Conservation (phyloP, 768 basidiomycete species). For the Podaxis sp. region DNA sequence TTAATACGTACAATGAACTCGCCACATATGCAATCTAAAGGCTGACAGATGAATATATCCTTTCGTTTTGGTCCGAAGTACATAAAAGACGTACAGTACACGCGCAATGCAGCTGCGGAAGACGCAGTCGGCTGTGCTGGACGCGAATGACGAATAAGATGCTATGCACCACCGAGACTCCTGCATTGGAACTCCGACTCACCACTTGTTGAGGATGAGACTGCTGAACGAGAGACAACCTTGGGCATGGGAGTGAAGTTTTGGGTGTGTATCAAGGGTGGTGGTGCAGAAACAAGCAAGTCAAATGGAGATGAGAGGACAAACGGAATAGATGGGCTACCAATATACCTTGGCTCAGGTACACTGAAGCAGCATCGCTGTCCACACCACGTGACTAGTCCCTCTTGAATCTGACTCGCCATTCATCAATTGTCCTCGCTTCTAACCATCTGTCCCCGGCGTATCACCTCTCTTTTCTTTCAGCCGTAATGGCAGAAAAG, state of each 20-base stretch:
- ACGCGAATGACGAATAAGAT: conserved; percentile 1
- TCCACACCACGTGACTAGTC: conserved; percentile 13
- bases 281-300: background rate
- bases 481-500: conserved; percentile 70
- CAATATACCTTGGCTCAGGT: background rate
- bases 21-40: conserved; percentile 79
- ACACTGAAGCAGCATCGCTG: background rate
- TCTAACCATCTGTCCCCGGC: conserved; percentile 1
- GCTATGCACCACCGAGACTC: background rate
- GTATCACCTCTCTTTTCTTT: conserved; percentile 15
- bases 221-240: conserved; percentile 83
- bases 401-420: background rate
- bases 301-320: background rate
- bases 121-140: conserved; percentile 77
- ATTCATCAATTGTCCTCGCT: conserved; percentile 2
- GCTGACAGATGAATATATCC: conserved; percentile 13
- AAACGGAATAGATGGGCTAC: background rate
- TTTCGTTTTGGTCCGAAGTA: conserved; percentile 6
- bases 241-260: conserved; percentile 64
- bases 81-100: conserved; percentile 62
- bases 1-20: conserved; percentile 68
- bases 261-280: background rate
- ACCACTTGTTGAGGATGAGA: conserved; percentile 89
- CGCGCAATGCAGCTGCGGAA: conserved; percentile 69
- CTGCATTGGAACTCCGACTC: conserved; percentile 17